These are phyloP conservation scores for Telopea speciosissima DNA, from an alignment of 177 flowering plant species.

Conservation along the genomic window DNA sequence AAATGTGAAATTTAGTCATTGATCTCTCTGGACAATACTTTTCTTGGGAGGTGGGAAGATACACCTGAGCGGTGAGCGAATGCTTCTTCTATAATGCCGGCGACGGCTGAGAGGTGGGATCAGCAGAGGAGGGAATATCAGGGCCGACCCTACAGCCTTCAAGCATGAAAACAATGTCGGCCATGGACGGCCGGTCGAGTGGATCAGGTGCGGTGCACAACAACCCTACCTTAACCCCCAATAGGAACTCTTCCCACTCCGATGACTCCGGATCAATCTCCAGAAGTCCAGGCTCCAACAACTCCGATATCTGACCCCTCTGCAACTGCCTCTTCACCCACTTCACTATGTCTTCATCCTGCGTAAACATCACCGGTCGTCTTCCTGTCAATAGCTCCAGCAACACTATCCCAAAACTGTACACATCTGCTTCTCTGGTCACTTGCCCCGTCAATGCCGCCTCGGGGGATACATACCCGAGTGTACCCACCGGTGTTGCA, in stretches of 20 bases:
- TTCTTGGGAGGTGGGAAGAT: too few relatives aligned
- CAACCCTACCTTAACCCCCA: slow-evolving; percentile 80
- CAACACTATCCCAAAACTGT: not conserved
- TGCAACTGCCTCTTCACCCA: not conserved
- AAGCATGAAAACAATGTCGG: slow-evolving; percentile 90
- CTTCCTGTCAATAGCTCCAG: not conserved
- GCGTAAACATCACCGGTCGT: not conserved
- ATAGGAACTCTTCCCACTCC: slow-evolving; percentile 94
- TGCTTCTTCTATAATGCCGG: slow-evolving; percentile 21
- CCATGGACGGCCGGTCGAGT: slow-evolving; percentile 73
- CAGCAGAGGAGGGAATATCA: slow-evolving; percentile 75
- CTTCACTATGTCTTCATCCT: not conserved
- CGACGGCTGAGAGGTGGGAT: slow-evolving; percentile 80
- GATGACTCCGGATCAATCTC: slow-evolving; percentile 92
- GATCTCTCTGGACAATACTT: too few relatives aligned
- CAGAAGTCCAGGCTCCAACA: slow-evolving; percentile 62
- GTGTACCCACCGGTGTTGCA: not conserved
- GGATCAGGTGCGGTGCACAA: slow-evolving; percentile 91
- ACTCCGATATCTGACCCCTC: slow-evolving; percentile 48
- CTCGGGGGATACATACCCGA: not conserved
- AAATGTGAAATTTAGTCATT: too few relatives aligned
- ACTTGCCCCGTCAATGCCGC: not conserved
- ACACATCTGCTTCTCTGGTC: not conserved
- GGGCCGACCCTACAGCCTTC: slow-evolving; percentile 93
- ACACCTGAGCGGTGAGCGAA: too few relatives aligned